Percentiles rank a stretch among this genome's conserved stretches.
These are phyloP conservation scores for Cyamopsis tetragonoloba DNA, from an alignment of 306 rosid species.

Conservation along the genomic window DNA sequence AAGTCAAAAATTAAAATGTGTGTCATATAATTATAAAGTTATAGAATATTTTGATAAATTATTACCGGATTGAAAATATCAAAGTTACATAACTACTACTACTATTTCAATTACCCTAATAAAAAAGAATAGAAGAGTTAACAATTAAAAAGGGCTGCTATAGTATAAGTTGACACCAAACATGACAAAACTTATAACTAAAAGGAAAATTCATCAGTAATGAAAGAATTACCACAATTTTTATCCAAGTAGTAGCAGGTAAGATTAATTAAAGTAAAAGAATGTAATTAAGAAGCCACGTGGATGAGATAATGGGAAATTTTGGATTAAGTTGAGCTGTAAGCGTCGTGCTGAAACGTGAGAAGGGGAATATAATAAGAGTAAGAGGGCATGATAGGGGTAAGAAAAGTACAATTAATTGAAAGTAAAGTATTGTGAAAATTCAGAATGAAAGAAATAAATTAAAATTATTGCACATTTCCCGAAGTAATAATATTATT, in stretches of 20 bases:
- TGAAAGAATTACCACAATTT: not conserved
- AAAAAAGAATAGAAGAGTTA: not conserved
- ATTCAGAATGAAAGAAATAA: slow-evolving; percentile 27
- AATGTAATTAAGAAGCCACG: slow-evolving; percentile 34
- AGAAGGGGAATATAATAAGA: slow-evolving; percentile 52
- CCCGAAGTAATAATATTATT: slow-evolving; percentile 50
- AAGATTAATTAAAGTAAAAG: slow-evolving; percentile 45
- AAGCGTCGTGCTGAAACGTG: slow-evolving; percentile 90
- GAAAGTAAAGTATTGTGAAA: slow-evolving; percentile 28
- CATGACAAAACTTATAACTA: not conserved
- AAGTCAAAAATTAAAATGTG: too few relatives aligned
- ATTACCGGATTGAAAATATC: too few relatives aligned
- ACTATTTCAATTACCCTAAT: too few relatives aligned
- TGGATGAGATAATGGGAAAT: slow-evolving; percentile 47
- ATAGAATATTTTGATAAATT: too few relatives aligned
- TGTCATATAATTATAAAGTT: too few relatives aligned
- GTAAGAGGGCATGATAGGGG: slow-evolving; percentile 41
- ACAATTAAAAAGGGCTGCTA: not conserved
- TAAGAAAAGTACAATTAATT: slow-evolving; percentile 44
- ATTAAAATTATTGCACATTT: slow-evolving; percentile 38
- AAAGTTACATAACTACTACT: too few relatives aligned
- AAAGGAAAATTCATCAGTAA: not conserved
- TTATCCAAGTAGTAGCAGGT: slow-evolving; percentile 37
- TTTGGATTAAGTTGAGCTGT: slow-evolving; percentile 66
- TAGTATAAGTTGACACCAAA: not conserved